phyloP scores from a whole-genome alignment of 2,329 filamentous ascomycete genomes.

The Fusarium chaquense region DNA sequence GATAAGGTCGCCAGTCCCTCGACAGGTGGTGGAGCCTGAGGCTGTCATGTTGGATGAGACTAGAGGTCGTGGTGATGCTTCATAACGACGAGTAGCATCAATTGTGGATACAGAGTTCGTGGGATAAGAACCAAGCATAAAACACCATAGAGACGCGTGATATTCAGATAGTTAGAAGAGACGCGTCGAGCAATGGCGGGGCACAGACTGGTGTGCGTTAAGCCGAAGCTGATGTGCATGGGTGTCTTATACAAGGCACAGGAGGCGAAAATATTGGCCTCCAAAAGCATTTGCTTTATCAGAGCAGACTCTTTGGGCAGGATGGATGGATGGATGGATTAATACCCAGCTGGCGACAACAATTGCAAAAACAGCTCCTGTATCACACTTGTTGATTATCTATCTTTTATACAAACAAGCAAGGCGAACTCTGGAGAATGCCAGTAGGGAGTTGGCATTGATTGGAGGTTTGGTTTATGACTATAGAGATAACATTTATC shows the following conservation, averaged over 20 bases:
- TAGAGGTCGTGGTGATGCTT: constrained; percentile 33
- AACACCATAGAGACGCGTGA: constrained; percentile 46
- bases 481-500: background rate
- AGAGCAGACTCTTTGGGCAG: background rate
- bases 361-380: constrained; percentile 2
- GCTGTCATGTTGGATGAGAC: constrained; percentile 29
- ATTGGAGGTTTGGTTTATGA: background rate
- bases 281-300: background rate
- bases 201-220: constrained; percentile 8
- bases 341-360: constrained; percentile 36
- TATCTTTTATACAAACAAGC: background rate
- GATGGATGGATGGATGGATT: constrained; percentile 30
- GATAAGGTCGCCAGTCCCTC: constrained; percentile 23
- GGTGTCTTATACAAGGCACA: background rate
- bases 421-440: background rate
- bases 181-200: constrained; percentile 40
- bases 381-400: constrained; percentile 3
- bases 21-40: constrained; percentile 36
- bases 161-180: constrained; percentile 34
- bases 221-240: constrained; percentile 32
- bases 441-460: background rate
- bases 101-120: constrained; percentile 30
- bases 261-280: background rate
- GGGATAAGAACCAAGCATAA: constrained; percentile 23
- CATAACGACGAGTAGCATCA: constrained; percentile 25